A percentile compares a stretch with the other conserved stretches of the same genome.
These are phyloP conservation scores for Russula virescens DNA, from an alignment of 768 basidiomycete species.

Conservation along the genomic window DNA sequence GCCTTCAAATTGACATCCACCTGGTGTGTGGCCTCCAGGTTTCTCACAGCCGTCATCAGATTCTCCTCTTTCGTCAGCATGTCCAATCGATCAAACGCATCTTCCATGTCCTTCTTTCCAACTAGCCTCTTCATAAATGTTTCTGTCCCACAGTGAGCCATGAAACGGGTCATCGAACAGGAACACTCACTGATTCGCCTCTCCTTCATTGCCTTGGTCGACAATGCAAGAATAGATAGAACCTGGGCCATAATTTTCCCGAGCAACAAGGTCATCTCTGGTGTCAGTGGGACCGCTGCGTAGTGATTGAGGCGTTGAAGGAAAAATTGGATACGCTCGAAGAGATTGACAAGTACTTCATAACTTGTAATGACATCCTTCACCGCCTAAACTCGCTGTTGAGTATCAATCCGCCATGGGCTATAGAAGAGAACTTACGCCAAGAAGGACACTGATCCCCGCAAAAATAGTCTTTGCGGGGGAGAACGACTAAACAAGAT, in stretches of 20 bases:
- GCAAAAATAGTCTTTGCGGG: not conserved
- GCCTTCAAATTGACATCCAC: not conserved
- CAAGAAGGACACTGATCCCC: not conserved
- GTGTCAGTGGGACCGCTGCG: not conserved
- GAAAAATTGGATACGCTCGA: constrained; percentile 1
- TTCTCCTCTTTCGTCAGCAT: not conserved
- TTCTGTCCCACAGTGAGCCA: not conserved
- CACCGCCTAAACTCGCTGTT: not conserved
- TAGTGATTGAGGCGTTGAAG: not conserved
- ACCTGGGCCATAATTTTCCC: not conserved
- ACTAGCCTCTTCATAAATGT: not conserved
- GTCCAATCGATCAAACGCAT: constrained; percentile 1
- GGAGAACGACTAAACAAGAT: not conserved
- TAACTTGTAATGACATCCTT: not conserved
- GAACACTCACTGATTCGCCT: not conserved
- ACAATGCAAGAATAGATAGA: not conserved
- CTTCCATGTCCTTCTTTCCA: not conserved
- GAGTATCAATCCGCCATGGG: too few species aligned
- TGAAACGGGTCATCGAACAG: too few species aligned
- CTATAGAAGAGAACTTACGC: not conserved
- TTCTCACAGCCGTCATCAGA: not conserved
- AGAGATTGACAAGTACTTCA: not conserved
- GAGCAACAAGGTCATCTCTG: not conserved
- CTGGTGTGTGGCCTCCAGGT: not conserved
- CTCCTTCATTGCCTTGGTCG: not conserved